A percentile compares a stretch with the other conserved stretches of the same genome.
These are phyloP conservation scores for Plenodomus biglobosus DNA, from an alignment of 2,329 filamentous ascomycete species.

Conservation along the genomic window DNA sequence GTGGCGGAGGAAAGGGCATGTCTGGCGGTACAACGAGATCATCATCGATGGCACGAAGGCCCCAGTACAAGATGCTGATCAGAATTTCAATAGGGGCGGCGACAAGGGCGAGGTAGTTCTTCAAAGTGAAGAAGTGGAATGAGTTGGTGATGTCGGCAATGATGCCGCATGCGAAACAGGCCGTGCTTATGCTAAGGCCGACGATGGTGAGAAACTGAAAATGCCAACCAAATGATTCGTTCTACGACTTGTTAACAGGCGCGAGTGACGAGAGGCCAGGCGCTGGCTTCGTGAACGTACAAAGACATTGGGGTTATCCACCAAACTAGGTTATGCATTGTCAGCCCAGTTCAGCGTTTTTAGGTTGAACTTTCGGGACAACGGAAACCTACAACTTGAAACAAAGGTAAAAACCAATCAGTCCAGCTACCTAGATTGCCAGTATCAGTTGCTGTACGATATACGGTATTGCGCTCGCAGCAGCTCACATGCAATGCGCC, in stretches of 20 bases:
- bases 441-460: background rate
- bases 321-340: conserved; percentile 25
- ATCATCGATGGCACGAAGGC: conserved; percentile 57
- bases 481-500: conserved; percentile 59
- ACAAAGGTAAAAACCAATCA: conserved; percentile 49
- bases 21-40: conserved; percentile 56
- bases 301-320: conserved; percentile 34
- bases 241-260: conserved; percentile 38
- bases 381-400: conserved; percentile 43
- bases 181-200: conserved; percentile 62
- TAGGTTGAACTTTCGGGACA: no score
- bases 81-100: conserved; percentile 70
- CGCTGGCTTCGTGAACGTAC: conserved; percentile 11
- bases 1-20: conserved; percentile 44
- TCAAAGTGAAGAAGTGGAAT: conserved; percentile 61
- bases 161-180: conserved; percentile 63
- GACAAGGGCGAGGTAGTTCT: conserved; percentile 67
- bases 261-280: background rate
- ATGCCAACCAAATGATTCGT: conserved; percentile 66
- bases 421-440: conserved; percentile 37
- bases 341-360: background rate
- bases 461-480: background rate
- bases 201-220: conserved; percentile 76
- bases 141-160: conserved; percentile 63
- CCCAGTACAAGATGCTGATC: conserved; percentile 74